A percentile compares a stretch with the other conserved stretches of the same genome.
Evolutionary conservation across 441 rosid species (phyloP).

Genomic region (Arabidopsis lyrata): DNA sequence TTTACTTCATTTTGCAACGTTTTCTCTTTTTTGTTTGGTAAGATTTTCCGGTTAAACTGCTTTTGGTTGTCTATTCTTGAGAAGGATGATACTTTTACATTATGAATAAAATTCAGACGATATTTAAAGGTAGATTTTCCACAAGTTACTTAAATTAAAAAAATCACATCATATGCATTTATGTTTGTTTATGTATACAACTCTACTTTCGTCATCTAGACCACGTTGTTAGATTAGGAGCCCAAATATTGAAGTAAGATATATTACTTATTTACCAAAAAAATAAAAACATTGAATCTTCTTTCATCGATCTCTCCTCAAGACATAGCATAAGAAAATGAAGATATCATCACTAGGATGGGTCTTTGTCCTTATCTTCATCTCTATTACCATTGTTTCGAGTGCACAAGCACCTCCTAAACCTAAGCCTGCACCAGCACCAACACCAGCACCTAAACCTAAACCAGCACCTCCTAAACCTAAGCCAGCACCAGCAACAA

Average conservation of each 20-base stretch:
- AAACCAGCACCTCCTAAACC: not conserved
- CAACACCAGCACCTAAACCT: not conserved
- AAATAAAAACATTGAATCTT: not conserved
- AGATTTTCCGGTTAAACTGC: not conserved
- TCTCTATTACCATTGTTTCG: conserved; percentile 23
- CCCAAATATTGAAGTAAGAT: not conserved
- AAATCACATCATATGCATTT: conserved; percentile 32
- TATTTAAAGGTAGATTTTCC: not conserved
- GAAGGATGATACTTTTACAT: conserved; percentile 6
- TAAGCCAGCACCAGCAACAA: not conserved
- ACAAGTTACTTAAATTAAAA: not conserved
- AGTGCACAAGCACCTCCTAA: not conserved
- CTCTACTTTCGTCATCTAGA: conserved; percentile 20
- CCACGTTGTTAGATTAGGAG: conserved; percentile 7
- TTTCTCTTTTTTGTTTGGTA: not conserved
- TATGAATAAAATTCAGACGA: not conserved
- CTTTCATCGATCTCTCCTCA: not conserved
- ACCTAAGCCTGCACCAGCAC: not conserved
- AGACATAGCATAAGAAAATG: conserved; percentile 20
- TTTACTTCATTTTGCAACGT: not conserved
- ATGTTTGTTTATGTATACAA: conserved; percentile 34
- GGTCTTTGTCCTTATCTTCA: not conserved
- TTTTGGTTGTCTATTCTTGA: not conserved
- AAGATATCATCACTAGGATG: not conserved
- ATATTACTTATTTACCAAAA: not conserved